Evolutionary conservation across 768 basidiomycete genomes (phyloP).

Genomic region (Rickenella mellea): DNA sequence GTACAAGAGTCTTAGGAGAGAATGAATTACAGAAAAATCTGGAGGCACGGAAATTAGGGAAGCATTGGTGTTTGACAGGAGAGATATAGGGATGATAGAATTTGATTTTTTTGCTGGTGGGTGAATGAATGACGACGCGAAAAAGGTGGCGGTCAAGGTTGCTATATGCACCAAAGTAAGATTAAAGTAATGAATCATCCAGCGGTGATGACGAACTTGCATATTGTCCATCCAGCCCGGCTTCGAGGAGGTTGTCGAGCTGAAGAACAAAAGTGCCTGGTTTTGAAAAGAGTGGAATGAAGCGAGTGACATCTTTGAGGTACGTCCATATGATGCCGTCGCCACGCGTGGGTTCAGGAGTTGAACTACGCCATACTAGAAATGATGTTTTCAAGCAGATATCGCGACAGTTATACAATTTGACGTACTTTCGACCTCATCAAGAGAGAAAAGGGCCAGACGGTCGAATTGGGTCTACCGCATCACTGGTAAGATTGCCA

Average conservation of each 20-base stretch:
- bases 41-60: background rate
- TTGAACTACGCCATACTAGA: constrained; percentile 72
- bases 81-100: constrained; percentile 26
- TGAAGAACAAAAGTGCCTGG: constrained; percentile 64
- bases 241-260: constrained; percentile 57
- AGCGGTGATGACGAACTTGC: constrained; percentile 47
- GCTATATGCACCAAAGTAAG: constrained; percentile 27
- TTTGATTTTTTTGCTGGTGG: constrained; percentile 54
- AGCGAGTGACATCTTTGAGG: constrained; percentile 67
- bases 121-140: constrained; percentile 43
- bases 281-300: constrained; percentile 58
- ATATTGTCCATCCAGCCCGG: constrained; percentile 55
- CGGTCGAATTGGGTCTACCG: constrained; percentile 56
- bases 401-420: background rate
- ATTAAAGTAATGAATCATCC: too few relatives aligned
- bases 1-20: too few relatives aligned
- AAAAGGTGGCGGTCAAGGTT: constrained; percentile 62
- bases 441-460: constrained; percentile 63
- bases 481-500: background rate
- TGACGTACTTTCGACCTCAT: constrained; percentile 63
- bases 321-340: constrained; percentile 75
- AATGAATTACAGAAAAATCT: background rate
- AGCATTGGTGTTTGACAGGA: background rate
- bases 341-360: constrained; percentile 58
- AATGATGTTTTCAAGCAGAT: background rate